Evolutionary conservation across 1,284 basidiomycete species (phyloP), one percentile per base, ranked within the genome.

Genomic region (Marasmius oreades): DNA sequence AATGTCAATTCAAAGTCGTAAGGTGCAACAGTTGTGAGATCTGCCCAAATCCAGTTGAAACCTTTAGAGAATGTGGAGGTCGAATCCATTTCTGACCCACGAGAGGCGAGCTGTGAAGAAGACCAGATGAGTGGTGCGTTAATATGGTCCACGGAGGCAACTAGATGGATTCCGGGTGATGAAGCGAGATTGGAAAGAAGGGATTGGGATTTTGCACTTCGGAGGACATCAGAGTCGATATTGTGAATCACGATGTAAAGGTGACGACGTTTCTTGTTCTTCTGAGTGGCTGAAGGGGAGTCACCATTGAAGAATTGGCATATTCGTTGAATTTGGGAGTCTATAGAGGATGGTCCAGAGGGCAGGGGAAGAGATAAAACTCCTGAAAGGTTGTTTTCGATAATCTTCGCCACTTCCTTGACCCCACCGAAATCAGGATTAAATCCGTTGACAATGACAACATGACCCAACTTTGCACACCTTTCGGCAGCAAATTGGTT

Each of bases 11-110:
- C 95, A 58, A 82, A 77, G 66, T 90, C 86, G 73, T 95, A 96
- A 1, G 90, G 78, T 23, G 76, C 77, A 62, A 92, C 86, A 0
- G 95, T 96, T 2, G 93, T 90, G 16, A 90, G 69, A 68, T 94
- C 90, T 70, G 96, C 92, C 83, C 92, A 94, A 14, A 95, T 73
- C 86, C 92, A 95, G 5, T 86, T 80, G 70, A 88, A 93, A 1
- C 89, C 88, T 33, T 82, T 46, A 22, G 45, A 46, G 45, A 28
- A 46, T 16, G 16, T 20, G 45, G 45, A 24, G 45, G 10, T 8
- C 11, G 22, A 23, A 16, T 24, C 45, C 11, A 20, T 46, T 11
- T 24, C 1, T 28, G 22, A 28, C 6, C 45, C 45, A 12, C 84
- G 76, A 6, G 81, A 72, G 53, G 81, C 77, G 18, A 75, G 67